Base-by-base conservation (phyloP, 371 early-diverging fungal genomes). In the Funneliformis caledonium region DNA sequence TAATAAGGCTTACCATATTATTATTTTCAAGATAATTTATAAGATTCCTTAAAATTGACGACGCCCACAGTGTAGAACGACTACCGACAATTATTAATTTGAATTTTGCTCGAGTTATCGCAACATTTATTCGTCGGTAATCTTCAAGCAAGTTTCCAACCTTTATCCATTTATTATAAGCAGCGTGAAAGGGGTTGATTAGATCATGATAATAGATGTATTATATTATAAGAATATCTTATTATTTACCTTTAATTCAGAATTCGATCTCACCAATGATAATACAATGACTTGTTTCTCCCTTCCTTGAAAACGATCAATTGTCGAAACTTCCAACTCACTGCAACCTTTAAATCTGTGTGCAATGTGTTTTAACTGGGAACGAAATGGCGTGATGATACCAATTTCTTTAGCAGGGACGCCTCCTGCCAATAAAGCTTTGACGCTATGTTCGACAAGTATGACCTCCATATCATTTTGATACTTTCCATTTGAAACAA, bases 71-170 rank as follows among this genome's bases (percentile, higher is more conserved):
- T 0, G 96, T 96, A 3, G 84, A 83, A 8, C 81, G 78, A 1
- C 96, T 96, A 1, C 99, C 99, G 81, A 99, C 86, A 7, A 99
- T 85, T 50, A 98, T 90, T n/a, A 99, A 84, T 82, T 98, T 97
- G 52, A 83, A 84, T 81, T 93, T 94, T 0, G 99, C 98, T 60
- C 99, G 88, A 5, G 99, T 99, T 56, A 99, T 87, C 0, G 99
- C 99, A 11, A 99, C 99, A 84, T 99, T 99, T 81, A 99, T 87
- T 33, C 99, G 92, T 45, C 96, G 90, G 95, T 96, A 97, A 82
- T 97, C 97, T 78, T 90, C 87, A 61, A 99, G 84, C 14, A 99
- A 85, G 50, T 97, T 96, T 43, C 98, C 98, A 9, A 93, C 86
- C 92, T 92, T 83, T 26, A 4, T 11, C 12, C 31, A 65, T 8